These are phyloP conservation scores for Rhizomucor miehei DNA, from an alignment of 371 early-diverging fungal genomes.

Conservation along the genomic window DNA sequence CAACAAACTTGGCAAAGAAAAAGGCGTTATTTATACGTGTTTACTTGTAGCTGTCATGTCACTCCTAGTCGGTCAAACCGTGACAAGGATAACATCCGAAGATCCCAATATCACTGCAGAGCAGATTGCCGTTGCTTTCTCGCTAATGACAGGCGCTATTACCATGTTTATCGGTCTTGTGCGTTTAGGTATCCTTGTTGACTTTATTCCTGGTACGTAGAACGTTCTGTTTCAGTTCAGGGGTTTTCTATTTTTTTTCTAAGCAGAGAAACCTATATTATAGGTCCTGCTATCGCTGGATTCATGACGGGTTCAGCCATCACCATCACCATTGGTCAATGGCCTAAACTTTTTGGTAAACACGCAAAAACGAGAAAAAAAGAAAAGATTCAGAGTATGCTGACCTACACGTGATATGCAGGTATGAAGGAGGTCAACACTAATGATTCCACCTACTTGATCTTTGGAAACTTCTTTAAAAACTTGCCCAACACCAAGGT, in stretches of 20 bases:
- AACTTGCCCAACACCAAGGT: slow-evolving; percentile 41
- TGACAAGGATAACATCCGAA: slow-evolving; percentile 38
- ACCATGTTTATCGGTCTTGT: slow-evolving; percentile 71
- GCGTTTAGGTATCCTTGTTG: slow-evolving; percentile 82
- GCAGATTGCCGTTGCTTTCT: slow-evolving; percentile 55
- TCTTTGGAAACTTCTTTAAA: slow-evolving; percentile 55
- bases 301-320: slow-evolving; percentile 73
- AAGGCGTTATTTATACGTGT: not conserved
- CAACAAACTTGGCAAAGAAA: too few relatives aligned
- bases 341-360: slow-evolving; percentile 63
- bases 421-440: slow-evolving; percentile 61
- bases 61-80: slow-evolving; percentile 69
- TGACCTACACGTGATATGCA: not conserved
- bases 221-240: not conserved
- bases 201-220: slow-evolving; percentile 72
- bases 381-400: not conserved
- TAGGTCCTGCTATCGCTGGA: slow-evolving; percentile 68
- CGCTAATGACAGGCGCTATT: slow-evolving; percentile 61
- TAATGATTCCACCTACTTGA: slow-evolving; percentile 50
- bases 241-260: not conserved
- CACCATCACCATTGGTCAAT: slow-evolving; percentile 76
- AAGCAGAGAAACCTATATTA: slow-evolving; percentile 46
- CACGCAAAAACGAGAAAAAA: not conserved
- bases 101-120: slow-evolving; percentile 35
- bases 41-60: slow-evolving; percentile 73